A percentile compares a stretch with the other conserved stretches of the same genome.
These are phyloP conservation scores for Fraxinus quadrangulata DNA, from an alignment of 257 asterid genomes.

Conservation along the genomic window DNA sequence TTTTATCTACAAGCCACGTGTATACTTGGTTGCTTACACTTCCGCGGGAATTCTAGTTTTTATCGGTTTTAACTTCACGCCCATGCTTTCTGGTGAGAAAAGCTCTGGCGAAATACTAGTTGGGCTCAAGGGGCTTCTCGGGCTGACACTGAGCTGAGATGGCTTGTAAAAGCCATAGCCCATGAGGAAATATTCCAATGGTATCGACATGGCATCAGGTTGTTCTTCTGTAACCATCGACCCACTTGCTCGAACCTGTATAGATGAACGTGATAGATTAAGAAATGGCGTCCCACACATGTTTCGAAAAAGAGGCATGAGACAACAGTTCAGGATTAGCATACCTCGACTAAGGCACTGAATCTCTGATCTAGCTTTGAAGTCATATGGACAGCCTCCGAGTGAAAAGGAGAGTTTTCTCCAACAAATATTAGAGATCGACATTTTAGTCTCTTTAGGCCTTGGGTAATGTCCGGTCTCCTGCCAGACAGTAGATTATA, in stretches of 20 bases:
- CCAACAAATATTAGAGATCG: constrained; percentile 64
- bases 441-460: constrained; percentile 50
- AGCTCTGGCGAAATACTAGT: constrained; percentile 68
- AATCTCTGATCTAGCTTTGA: constrained; percentile 64
- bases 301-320: neutral
- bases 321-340: constrained; percentile 5
- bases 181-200: constrained; percentile 63
- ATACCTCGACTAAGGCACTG: constrained; percentile 68
- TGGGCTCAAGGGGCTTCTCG: constrained; percentile 74
- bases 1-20: constrained; percentile 12
- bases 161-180: constrained; percentile 63
- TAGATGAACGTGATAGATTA: neutral
- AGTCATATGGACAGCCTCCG: constrained; percentile 66
- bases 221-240: constrained; percentile 73
- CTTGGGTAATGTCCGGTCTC: constrained; percentile 61
- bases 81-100: constrained; percentile 78
- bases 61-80: constrained; percentile 65
- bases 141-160: constrained; percentile 52
- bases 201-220: constrained; percentile 66
- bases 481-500: constrained; percentile 30
- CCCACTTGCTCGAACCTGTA: constrained; percentile 69
- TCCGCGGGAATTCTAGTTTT: constrained; percentile 43
- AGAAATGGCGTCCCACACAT: neutral
- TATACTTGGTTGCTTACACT: constrained; percentile 16
- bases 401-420: constrained; percentile 57